Conservation (phyloP, 169 alveolate species). For the Plasmodium falciparum region DNA sequence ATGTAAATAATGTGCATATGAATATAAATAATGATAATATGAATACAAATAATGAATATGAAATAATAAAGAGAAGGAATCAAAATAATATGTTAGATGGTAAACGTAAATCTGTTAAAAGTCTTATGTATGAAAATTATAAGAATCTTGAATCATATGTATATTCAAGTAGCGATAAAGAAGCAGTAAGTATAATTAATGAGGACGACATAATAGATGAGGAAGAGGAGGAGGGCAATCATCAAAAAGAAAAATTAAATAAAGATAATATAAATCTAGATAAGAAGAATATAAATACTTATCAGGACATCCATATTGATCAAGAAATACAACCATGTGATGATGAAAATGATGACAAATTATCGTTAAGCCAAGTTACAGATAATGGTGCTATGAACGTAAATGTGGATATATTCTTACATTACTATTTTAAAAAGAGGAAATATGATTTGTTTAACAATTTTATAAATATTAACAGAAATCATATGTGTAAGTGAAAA, state of each 20-base stretch:
- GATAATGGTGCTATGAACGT: conserved; percentile 74
- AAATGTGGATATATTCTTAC: conserved; percentile 61
- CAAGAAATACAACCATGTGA: neutral
- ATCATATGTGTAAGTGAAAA: conserved; percentile 27
- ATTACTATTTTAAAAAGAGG: conserved; percentile 62
- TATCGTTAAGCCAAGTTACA: conserved; percentile 50
- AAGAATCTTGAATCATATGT: conserved; percentile 33
- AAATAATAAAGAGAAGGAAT: neutral
- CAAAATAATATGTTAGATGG: neutral
- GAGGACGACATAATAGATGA: neutral
- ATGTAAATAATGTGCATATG: neutral
- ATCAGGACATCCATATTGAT: no score
- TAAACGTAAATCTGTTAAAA: neutral
- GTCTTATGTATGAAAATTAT: conserved; percentile 39
- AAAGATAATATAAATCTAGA: neutral
- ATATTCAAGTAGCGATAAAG: conserved; percentile 63
- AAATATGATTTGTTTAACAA: conserved; percentile 67
- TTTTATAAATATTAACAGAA: conserved; percentile 62
- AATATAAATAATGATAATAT: no score
- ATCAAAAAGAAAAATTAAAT: neutral
- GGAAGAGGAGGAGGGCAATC: neutral
- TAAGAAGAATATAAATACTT: neutral
- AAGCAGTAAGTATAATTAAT: conserved; percentile 9
- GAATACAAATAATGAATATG: no score
- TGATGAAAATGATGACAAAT: conserved; percentile 18